Percentiles rank a stretch among this genome's conserved stretches.
Conservation (phyloP, 306 rosid species). For the Vigna trinervia region DNA sequence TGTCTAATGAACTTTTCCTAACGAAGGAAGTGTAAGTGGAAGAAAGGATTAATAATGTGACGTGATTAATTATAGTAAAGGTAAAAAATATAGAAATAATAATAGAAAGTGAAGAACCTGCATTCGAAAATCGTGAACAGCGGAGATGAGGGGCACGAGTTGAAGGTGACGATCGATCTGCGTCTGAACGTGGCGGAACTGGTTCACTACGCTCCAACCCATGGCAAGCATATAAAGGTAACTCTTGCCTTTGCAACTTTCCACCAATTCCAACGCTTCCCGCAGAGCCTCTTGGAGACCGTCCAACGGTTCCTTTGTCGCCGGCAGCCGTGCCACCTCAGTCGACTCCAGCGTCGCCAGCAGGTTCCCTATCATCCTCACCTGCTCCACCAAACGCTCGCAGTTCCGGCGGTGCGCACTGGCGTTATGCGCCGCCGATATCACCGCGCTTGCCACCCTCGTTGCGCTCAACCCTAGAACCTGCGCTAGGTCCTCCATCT, state of each 20-base stretch:
- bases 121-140: constrained; percentile 48
- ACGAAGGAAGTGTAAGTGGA: background rate
- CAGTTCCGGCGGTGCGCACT: constrained; percentile 51
- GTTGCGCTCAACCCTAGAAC: background rate
- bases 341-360: constrained; percentile 45
- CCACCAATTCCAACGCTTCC: constrained; percentile 44
- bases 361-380: constrained; percentile 42
- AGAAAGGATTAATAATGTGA: background rate
- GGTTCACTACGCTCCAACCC: constrained; percentile 54
- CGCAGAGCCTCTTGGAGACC: constrained; percentile 42
- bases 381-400: constrained; percentile 47
- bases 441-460: constrained; percentile 32
- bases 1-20: too few species aligned
- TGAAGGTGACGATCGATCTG: constrained; percentile 51
- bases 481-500: constrained; percentile 27
- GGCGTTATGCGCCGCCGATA: constrained; percentile 42
- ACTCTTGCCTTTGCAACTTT: constrained; percentile 53
- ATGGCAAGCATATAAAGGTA: constrained; percentile 54
- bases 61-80: background rate
- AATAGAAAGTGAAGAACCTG: constrained; percentile 36
- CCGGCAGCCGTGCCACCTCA: constrained; percentile 44
- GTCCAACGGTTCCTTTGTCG: constrained; percentile 48
- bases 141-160: constrained; percentile 51
- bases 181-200: constrained; percentile 51
- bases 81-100: background rate